phyloP scores from a whole-genome alignment of 768 basidiomycete genomes.

The Coprinopsis strossmayeri region DNA sequence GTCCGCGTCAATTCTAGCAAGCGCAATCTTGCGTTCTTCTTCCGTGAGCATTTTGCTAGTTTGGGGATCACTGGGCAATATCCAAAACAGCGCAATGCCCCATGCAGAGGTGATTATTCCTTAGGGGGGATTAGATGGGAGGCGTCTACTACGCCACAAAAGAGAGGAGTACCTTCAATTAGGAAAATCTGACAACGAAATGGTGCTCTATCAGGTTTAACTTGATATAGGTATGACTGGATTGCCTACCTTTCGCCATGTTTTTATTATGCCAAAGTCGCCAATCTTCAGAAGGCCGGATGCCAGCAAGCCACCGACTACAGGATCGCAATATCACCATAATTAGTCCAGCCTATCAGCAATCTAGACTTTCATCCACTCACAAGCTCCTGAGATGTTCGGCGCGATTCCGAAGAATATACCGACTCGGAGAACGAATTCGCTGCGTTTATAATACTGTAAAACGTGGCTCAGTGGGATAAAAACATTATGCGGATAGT shows the following conservation, averaged over 20 bases:
- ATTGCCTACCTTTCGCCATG: slow-evolving; percentile 23
- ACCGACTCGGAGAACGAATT: slow-evolving; percentile 28
- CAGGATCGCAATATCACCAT: neutral
- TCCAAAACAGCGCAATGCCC: slow-evolving; percentile 18
- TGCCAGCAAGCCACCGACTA: slow-evolving; percentile 30
- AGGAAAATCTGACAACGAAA: slow-evolving; percentile 27
- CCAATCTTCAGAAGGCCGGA: slow-evolving; percentile 25
- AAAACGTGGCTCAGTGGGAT: neutral
- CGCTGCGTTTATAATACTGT: slow-evolving; percentile 28
- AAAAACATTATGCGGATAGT: neutral
- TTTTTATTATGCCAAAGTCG: slow-evolving; percentile 24
- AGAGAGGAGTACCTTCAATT: slow-evolving; percentile 24
- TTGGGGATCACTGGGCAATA: slow-evolving; percentile 22
- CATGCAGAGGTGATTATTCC: slow-evolving; percentile 19
- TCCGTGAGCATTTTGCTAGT: slow-evolving; percentile 22
- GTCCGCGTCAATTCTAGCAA: slow-evolving; percentile 25
- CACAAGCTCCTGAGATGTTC: slow-evolving; percentile 29
- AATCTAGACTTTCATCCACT: slow-evolving; percentile 8
- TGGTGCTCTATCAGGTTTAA: too few species aligned
- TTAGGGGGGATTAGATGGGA: slow-evolving; percentile 1
- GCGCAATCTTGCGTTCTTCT: slow-evolving; percentile 20
- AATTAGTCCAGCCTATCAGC: neutral
- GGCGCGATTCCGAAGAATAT: slow-evolving; percentile 29
- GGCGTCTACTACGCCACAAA: slow-evolving; percentile 13
- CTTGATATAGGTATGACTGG: too few species aligned